Conservation (phyloP, 306 rosid species). For the Dalbergia cochinchinensis region DNA sequence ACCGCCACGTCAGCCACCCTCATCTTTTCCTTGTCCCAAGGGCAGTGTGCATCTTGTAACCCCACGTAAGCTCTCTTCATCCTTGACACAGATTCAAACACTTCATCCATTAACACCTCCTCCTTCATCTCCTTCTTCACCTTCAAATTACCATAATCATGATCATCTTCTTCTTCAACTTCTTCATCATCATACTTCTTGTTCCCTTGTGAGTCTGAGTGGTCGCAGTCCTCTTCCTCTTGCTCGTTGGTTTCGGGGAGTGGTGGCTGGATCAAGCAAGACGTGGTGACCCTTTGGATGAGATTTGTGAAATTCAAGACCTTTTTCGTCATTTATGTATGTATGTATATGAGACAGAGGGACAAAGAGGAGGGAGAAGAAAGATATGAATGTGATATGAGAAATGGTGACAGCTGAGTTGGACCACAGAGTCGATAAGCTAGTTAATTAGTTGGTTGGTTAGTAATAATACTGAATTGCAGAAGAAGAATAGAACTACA, state of each 20-base stretch:
- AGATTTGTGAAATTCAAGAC: constrained; percentile 88
- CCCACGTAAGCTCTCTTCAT: constrained; percentile 85
- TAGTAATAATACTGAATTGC: too few relatives aligned
- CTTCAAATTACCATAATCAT: constrained; percentile 37
- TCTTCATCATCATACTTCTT: neutral
- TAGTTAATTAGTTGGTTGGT: too few relatives aligned
- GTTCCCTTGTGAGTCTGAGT: neutral
- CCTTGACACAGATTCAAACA: constrained; percentile 74
- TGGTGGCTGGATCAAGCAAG: constrained; percentile 92
- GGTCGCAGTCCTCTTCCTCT: neutral
- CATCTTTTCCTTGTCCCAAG: constrained; percentile 91
- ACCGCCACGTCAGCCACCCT: constrained; percentile 86
- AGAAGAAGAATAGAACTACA: neutral
- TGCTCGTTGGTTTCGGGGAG: constrained; percentile 26
- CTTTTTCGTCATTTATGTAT: constrained; percentile 69
- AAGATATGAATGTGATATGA: neutral
- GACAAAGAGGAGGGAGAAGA: neutral
- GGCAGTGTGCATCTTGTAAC: constrained; percentile 85
- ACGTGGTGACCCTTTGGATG: constrained; percentile 89
- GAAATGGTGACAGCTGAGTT: constrained; percentile 42
- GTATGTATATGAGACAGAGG: neutral
- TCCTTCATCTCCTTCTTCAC: constrained; percentile 33
- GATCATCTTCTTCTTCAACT: neutral
- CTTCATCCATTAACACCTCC: constrained; percentile 75
- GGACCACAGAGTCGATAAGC: neutral